Percentiles rank a stretch among this genome's conserved stretches.
Evolutionary conservation across 2,329 filamentous ascomycete genomes (phyloP).

Genomic region (Botrytis galanthina): DNA sequence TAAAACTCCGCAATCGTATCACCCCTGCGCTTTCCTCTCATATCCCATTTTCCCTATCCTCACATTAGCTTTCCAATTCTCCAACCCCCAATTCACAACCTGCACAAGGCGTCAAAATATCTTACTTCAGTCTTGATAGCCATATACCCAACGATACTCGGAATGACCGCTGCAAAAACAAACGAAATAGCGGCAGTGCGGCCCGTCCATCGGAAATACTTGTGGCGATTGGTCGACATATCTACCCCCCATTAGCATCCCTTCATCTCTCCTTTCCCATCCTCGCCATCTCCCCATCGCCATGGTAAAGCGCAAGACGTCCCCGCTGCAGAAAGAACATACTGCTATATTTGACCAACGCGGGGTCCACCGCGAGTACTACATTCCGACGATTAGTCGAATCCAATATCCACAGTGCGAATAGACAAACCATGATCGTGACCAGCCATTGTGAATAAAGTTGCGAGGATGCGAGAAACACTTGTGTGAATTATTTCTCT

Average conservation of each 20-base stretch:
- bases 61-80: slow-evolving; percentile 27
- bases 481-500: slow-evolving; percentile 14
- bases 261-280: not conserved
- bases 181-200: slow-evolving; percentile 78
- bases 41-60: slow-evolving; percentile 75
- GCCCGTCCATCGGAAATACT: slow-evolving; percentile 92
- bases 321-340: slow-evolving; percentile 30
- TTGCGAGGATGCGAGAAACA: slow-evolving; percentile 21
- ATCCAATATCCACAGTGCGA: not conserved
- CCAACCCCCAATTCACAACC: not conserved
- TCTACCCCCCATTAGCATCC: slow-evolving; percentile 43
- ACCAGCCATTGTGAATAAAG: slow-evolving; percentile 47
- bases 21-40: slow-evolving; percentile 84
- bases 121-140: slow-evolving; percentile 85
- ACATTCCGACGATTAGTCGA: slow-evolving; percentile 24
- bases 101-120: slow-evolving; percentile 31
- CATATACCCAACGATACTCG: slow-evolving; percentile 65
- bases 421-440: slow-evolving; percentile 45
- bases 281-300: not conserved
- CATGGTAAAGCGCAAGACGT: not conserved
- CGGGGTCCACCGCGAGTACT: slow-evolving; percentile 44
- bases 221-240: slow-evolving; percentile 80
- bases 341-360: slow-evolving; percentile 56
- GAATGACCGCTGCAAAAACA: slow-evolving; percentile 72
- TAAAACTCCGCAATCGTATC: slow-evolving; percentile 81